Conservation (phyloP, 768 basidiomycete species). For the Pleurotus pulmonarius region DNA sequence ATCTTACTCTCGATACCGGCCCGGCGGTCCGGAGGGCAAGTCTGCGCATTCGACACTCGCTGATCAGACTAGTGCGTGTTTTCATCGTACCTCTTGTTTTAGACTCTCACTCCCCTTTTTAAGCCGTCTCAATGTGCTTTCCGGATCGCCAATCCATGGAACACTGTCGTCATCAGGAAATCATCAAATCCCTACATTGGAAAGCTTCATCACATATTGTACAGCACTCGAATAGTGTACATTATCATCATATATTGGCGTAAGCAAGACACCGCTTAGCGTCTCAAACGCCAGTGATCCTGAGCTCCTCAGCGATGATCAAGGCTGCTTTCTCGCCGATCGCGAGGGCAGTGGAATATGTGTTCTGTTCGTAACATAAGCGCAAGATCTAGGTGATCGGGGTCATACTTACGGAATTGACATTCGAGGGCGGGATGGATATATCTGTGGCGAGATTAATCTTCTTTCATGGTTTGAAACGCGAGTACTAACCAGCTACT, state of each 20-base stretch:
- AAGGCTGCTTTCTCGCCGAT: constrained; percentile 41
- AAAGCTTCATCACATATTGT: not conserved
- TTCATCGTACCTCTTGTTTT: too few species aligned
- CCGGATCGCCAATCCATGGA: not conserved
- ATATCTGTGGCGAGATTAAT: constrained; percentile 16
- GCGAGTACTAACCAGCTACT: constrained; percentile 26
- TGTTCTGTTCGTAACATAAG: constrained; percentile 10
- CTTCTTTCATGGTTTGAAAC: too few species aligned
- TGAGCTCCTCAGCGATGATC: constrained; percentile 38
- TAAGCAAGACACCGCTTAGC: not conserved
- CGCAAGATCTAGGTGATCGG: not conserved
- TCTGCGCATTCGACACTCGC: not conserved
- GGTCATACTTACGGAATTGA: constrained; percentile 23
- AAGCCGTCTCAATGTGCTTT: not conserved
- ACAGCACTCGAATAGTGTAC: not conserved
- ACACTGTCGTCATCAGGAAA: not conserved
- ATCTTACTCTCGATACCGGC: not conserved
- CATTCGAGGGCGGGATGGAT: constrained; percentile 35
- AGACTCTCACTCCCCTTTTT: too few species aligned
- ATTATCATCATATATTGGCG: not conserved
- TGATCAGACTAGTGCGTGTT: not conserved
- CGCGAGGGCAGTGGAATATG: constrained; percentile 17
- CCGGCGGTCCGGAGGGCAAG: not conserved
- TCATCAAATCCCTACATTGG: not conserved
- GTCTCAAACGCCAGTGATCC: constrained; percentile 3